Evolutionary conservation across 345 rosid species (phyloP).

Genomic region (Mallotus nudiflorus): DNA sequence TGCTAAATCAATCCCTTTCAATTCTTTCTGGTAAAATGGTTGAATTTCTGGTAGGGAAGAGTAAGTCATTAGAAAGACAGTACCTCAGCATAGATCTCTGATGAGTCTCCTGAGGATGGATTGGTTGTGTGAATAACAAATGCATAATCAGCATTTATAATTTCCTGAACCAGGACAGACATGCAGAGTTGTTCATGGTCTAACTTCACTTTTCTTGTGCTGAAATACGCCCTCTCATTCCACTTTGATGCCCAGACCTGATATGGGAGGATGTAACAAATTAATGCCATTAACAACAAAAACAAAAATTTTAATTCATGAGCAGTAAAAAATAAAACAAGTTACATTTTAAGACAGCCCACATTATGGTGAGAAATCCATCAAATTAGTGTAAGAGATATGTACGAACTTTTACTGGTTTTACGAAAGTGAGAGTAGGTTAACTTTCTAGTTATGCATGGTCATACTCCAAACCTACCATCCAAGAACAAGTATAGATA

Average conservation of each 20-base stretch:
- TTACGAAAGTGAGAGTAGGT: neutral
- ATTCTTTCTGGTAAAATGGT: conserved; percentile 9
- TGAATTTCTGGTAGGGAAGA: neutral
- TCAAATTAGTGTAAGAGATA: too few relatives aligned
- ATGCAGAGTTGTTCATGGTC: conserved; percentile 95
- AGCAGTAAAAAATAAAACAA: neutral
- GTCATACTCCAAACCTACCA: neutral
- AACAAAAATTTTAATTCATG: neutral
- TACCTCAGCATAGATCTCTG: conserved; percentile 98
- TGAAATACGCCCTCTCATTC: conserved; percentile 98
- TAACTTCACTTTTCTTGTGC: conserved; percentile 80
- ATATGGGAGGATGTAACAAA: conserved; percentile 3
- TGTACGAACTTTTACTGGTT: neutral
- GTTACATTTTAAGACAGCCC: too few relatives aligned
- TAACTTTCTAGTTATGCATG: neutral
- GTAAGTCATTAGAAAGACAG: conserved; percentile 2
- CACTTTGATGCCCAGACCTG: conserved; percentile 99
- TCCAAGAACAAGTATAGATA: neutral
- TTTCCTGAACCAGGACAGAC: conserved; percentile 99
- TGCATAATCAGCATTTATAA: conserved; percentile 93
- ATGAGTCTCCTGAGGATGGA: conserved; percentile 87
- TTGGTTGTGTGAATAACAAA: conserved; percentile 97
- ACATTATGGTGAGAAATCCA: too few relatives aligned
- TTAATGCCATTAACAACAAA: conserved; percentile 14
- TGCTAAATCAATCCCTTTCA: conserved; percentile 11